Evolutionary conservation across 2,329 filamentous ascomycete species (phyloP).

Genomic region (Monosporascus ibericus): DNA sequence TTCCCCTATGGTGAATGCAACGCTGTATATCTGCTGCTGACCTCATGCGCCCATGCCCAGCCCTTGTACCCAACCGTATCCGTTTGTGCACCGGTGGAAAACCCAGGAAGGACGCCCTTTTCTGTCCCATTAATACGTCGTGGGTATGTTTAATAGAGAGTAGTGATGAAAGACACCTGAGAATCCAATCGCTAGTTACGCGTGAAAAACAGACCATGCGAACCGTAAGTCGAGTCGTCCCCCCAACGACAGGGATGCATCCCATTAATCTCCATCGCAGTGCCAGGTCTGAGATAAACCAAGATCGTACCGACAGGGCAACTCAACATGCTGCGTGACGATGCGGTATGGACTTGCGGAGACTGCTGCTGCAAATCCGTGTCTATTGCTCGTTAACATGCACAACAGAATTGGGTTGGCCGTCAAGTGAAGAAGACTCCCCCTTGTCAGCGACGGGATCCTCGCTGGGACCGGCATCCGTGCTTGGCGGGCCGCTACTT

Average conservation of each 20-base stretch:
- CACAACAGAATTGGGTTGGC: slow-evolving; percentile 8
- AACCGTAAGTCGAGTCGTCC: slow-evolving; percentile 11
- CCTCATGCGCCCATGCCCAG: background rate
- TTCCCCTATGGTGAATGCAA: background rate
- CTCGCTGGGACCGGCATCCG: slow-evolving; percentile 49
- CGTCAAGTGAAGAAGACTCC: slow-evolving; percentile 5
- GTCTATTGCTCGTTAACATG: slow-evolving; percentile 5
- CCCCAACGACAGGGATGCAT: background rate
- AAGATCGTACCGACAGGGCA: background rate
- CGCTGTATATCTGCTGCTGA: background rate
- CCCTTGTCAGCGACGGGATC: slow-evolving; percentile 25
- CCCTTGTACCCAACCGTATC: background rate
- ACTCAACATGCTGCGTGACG: background rate
- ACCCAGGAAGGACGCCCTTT: background rate
- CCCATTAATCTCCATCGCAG: background rate
- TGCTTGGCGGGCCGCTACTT: slow-evolving; percentile 60
- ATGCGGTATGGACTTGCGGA: background rate
- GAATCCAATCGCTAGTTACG: slow-evolving; percentile 7
- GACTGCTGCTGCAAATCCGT: background rate
- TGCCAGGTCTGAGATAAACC: background rate
- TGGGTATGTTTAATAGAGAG: slow-evolving; percentile 7
- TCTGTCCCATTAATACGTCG: slow-evolving; percentile 2
- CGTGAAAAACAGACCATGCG: slow-evolving; percentile 10
- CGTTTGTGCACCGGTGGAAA: background rate
- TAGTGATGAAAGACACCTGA: slow-evolving; percentile 9